Evolutionary conservation across 306 rosid genomes (phyloP).

Genomic region (Prunus mume): DNA sequence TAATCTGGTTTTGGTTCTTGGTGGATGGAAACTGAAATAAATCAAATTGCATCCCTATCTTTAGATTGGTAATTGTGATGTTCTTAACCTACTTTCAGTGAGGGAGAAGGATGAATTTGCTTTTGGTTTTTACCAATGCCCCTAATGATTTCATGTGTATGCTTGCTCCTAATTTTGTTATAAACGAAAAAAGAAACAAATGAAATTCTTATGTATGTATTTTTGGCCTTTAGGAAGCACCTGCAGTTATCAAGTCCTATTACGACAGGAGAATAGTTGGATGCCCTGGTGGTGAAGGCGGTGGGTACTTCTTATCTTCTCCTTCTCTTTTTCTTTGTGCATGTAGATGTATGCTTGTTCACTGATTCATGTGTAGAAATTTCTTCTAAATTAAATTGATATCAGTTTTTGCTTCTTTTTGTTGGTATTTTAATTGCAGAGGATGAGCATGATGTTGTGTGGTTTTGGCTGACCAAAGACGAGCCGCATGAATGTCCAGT

Average conservation of each 20-base stretch:
- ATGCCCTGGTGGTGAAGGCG: constrained; percentile 97
- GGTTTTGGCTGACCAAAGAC: constrained; percentile 97
- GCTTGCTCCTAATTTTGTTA: not conserved
- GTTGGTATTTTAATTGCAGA: constrained; percentile 46
- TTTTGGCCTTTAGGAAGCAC: constrained; percentile 59
- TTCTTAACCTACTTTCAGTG: not conserved
- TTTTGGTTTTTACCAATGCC: not conserved
- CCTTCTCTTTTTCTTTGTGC: not conserved
- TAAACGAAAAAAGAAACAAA: not conserved
- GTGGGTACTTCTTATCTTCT: constrained; percentile 43
- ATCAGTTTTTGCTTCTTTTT: constrained; percentile 13
- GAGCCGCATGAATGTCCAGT: constrained; percentile 92
- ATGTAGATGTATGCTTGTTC: constrained; percentile 1
- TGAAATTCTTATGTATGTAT: not conserved
- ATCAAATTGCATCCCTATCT: not conserved
- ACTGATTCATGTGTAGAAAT: not conserved
- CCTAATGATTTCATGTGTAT: constrained; percentile 7
- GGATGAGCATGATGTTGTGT: constrained; percentile 97
- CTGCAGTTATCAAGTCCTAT: constrained; percentile 81
- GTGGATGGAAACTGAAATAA: not conserved
- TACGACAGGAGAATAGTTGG: constrained; percentile 85
- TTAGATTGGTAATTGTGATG: not conserved
- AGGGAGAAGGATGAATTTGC: not conserved
- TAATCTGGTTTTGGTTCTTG: not conserved
- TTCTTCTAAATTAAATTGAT: not conserved